Conservation (phyloP, 208 protist genomes). For the Leishmania tropica region DNA sequence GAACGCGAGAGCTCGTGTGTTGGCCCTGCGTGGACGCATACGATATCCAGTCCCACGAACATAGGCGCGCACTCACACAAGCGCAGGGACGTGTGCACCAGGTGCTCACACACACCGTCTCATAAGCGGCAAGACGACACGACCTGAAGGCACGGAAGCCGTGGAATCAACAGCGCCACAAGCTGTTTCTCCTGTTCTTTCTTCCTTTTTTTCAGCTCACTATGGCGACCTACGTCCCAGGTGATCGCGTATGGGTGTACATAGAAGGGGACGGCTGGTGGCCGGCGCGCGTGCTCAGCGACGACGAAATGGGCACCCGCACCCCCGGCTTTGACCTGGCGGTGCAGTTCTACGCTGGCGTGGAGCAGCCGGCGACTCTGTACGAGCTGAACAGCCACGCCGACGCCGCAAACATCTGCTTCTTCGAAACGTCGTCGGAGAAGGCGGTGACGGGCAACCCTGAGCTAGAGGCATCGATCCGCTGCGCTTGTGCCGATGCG, state of each 20-base stretch:
- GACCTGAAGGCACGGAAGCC: not conserved
- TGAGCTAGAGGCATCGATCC: constrained; percentile 68
- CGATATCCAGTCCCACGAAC: not conserved
- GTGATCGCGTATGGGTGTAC: constrained; percentile 86
- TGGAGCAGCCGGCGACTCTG: constrained; percentile 44
- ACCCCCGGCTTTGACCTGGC: constrained; percentile 48
- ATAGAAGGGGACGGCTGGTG: constrained; percentile 84
- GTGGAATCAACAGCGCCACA: not conserved
- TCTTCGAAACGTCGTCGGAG: constrained; percentile 84
- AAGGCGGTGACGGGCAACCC: constrained; percentile 80
- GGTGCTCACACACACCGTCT: not conserved
- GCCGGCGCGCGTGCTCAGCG: constrained; percentile 73
- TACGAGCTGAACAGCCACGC: constrained; percentile 51
- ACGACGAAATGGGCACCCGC: constrained; percentile 40
- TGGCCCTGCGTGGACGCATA: not conserved
- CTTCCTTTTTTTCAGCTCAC: not conserved
- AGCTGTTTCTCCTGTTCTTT: not conserved
- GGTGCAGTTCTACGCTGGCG: constrained; percentile 74
- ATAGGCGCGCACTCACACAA: not conserved
- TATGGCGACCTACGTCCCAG: constrained; percentile 46
- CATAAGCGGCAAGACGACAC: not conserved
- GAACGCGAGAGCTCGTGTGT: not conserved
- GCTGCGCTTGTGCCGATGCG: constrained; percentile 45
- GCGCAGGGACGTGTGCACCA: not conserved
- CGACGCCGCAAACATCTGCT: constrained; percentile 56